Base-by-base conservation (phyloP, 805 yeast genomes). In the Hanseniaspora pseudoguilliermondii region DNA sequence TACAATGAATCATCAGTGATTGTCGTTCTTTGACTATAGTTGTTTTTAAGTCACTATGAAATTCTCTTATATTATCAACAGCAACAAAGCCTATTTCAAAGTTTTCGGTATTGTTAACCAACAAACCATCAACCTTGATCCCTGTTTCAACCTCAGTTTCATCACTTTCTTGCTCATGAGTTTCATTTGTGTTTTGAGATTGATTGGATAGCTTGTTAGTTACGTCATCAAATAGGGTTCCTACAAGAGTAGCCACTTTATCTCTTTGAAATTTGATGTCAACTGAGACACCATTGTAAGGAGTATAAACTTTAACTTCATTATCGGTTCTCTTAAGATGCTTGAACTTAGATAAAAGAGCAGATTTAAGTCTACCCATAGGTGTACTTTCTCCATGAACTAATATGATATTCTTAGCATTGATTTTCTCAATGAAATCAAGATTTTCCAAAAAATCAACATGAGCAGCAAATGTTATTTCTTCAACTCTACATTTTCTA, bases 381-480 rank as follows among this genome's bases (percentile, higher is more conserved):
- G 96, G 96, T 63, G 87, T 89, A 2, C 93, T 82, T 65, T 93
- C 99, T 13, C 99, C 99, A 69, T 93, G 99, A 2, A 93, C 99
- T 55, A 93, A 75, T 57, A 91, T 88, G 58, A 93, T 86, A 55
- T 85, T 82, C 58, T 78, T 78, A 0, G 99, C 95, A 57, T 84
- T 84, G 2, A 93, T 87, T 58, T 82, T 74, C 61, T 90, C 96
- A 58, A 93, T 93, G 65, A 93, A 93, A 57, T 85, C 86, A 1
- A 95, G 74, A 62, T 93, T 93, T 65, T 93, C 96, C 63, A 86
- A 88, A 69, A 84, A 93, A 66, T 93, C 99, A 23, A 93, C 99
- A 69, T 93, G 99, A 0, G 99, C 99, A n/a, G 98, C 97, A 75
- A 93, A 93, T 1, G 97, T 90, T 4, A 93, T 84, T 68, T 93